Evolutionary conservation across 805 yeast species (phyloP).

Genomic region (Candida sakaeoensis): DNA sequence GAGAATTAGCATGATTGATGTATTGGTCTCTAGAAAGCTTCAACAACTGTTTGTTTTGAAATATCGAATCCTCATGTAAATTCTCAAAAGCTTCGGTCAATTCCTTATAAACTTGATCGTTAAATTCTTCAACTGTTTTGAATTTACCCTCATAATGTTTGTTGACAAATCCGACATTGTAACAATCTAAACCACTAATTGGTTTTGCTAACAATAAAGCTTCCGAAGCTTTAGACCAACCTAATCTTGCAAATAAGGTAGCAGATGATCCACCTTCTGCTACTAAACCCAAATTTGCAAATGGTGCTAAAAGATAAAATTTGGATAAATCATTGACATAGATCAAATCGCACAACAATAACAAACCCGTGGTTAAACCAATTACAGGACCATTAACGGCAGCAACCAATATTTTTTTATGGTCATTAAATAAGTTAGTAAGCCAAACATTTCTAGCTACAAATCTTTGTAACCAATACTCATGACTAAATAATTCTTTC

Average conservation of each 20-base stretch:
- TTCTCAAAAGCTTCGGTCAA: slow-evolving; percentile 32
- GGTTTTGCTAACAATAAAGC: slow-evolving; percentile 69
- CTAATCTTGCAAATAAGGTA: slow-evolving; percentile 66
- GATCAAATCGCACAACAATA: slow-evolving; percentile 72
- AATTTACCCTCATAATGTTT: slow-evolving; percentile 44
- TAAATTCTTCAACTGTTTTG: slow-evolving; percentile 38
- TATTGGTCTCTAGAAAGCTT: slow-evolving; percentile 35
- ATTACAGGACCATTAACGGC: slow-evolving; percentile 87
- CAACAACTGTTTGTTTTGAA: slow-evolving; percentile 39
- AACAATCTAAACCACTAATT: slow-evolving; percentile 55
- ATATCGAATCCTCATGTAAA: slow-evolving; percentile 42
- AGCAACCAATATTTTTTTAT: slow-evolving; percentile 63
- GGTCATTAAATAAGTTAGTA: slow-evolving; percentile 65
- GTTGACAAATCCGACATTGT: slow-evolving; percentile 57
- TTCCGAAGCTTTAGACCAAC: slow-evolving; percentile 69
- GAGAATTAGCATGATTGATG: slow-evolving; percentile 50
- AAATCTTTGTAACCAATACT: slow-evolving; percentile 53
- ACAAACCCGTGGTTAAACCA: slow-evolving; percentile 72
- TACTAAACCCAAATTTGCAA: slow-evolving; percentile 77
- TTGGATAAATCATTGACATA: slow-evolving; percentile 60
- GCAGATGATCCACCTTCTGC: slow-evolving; percentile 77
- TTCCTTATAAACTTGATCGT: slow-evolving; percentile 33
- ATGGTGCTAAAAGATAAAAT: slow-evolving; percentile 66
- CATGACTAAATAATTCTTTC: slow-evolving; percentile 31
- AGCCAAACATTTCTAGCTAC: slow-evolving; percentile 69